Evolutionary conservation across 257 asterid species (phyloP).

Genomic region (Henckelia pumila): DNA sequence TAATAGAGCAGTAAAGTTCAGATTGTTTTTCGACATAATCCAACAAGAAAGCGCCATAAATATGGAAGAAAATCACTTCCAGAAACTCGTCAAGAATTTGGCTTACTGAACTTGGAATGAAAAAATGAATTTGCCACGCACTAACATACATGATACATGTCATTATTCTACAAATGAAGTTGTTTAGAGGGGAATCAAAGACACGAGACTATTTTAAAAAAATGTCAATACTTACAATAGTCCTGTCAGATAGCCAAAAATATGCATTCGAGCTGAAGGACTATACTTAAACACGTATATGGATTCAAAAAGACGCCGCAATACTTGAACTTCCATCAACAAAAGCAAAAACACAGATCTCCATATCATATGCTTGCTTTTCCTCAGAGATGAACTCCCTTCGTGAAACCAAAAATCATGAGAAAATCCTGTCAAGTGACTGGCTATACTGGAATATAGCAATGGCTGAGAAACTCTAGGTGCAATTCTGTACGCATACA

Average conservation of each 20-base stretch:
- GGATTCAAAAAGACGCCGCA: slow-evolving; percentile 81
- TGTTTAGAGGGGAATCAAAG: neutral
- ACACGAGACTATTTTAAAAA: neutral
- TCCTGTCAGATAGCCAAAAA: slow-evolving; percentile 68
- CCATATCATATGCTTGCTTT: slow-evolving; percentile 47
- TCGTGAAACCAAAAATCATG: slow-evolving; percentile 36
- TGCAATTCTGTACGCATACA: slow-evolving; percentile 50
- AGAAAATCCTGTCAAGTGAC: slow-evolving; percentile 69
- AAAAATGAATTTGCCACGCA: neutral
- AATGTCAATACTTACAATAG: slow-evolving; percentile 51
- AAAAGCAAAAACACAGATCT: slow-evolving; percentile 70
- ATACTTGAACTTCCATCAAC: slow-evolving; percentile 77
- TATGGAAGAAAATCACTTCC: neutral
- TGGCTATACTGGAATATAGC: slow-evolving; percentile 53
- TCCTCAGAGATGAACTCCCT: slow-evolving; percentile 35
- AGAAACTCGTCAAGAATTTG: slow-evolving; percentile 8
- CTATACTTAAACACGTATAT: slow-evolving; percentile 72
- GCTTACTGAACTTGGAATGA: neutral
- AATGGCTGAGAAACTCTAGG: slow-evolving; percentile 43
- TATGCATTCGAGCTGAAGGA: slow-evolving; percentile 86
- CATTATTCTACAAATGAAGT: neutral
- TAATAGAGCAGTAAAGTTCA: neutral
- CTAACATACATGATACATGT: neutral
- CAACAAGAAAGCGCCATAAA: slow-evolving; percentile 12
- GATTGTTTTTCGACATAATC: slow-evolving; percentile 1